These are phyloP conservation scores for Debaryomyces sp. DNA, from an alignment of 1,139 yeast genomes.

Conservation along the genomic window DNA sequence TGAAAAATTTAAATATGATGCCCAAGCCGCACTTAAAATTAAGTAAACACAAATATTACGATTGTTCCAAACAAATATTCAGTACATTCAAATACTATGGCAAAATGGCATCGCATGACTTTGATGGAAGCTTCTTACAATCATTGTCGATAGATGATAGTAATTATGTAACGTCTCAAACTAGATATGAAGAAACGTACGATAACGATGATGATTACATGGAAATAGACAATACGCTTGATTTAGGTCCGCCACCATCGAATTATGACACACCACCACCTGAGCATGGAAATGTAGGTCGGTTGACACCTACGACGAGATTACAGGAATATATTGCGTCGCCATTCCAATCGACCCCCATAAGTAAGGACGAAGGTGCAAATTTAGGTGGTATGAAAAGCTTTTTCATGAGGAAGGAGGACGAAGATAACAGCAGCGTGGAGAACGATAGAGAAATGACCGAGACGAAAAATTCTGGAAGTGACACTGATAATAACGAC, in stretches of 20 bases:
- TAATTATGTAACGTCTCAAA: conserved; percentile 1
- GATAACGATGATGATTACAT: conserved; percentile 5
- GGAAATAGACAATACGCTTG: conserved; percentile 7
- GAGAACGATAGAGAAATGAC: background rate
- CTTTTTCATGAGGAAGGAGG: background rate
- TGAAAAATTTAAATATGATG: conserved; percentile 6
- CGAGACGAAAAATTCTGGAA: background rate
- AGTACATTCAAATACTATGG: background rate
- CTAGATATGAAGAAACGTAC: background rate
- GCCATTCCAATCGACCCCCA: conserved; percentile 13
- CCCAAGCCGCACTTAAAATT: conserved; percentile 7
- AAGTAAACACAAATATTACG: conserved; percentile 4
- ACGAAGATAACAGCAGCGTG: background rate
- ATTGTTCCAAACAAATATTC: background rate
- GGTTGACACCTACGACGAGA: conserved; percentile 10
- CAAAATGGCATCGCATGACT: conserved; percentile 16
- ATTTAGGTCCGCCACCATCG: conserved; percentile 6
- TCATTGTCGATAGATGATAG: conserved; percentile 30
- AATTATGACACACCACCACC: conserved; percentile 11
- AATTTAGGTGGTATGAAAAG: background rate
- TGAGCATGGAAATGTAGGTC: background rate
- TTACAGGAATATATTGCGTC: conserved; percentile 9
- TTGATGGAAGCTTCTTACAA: conserved; percentile 29
- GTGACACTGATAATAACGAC: conserved; percentile 6
- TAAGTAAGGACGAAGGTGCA: background rate